Percentiles rank a stretch among this genome's conserved stretches.
phyloP scores from a whole-genome alignment of 2,329 filamentous ascomycete species.

The Xylaria sp. region DNA sequence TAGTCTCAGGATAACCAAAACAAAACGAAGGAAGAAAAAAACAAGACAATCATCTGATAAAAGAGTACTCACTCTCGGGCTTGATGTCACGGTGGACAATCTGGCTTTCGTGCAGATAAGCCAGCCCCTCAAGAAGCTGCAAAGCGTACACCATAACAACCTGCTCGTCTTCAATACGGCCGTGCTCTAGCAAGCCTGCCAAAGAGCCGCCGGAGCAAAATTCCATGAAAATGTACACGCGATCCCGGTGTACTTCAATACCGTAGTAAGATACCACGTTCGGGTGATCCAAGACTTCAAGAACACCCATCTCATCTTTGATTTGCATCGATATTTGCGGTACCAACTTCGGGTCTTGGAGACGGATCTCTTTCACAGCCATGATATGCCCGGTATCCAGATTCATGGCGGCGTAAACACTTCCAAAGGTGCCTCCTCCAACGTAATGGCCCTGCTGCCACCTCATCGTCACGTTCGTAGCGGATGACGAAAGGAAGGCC shows the following conservation, averaged over 20 bases:
- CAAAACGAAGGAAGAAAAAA: neutral
- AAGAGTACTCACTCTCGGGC: constrained; percentile 71
- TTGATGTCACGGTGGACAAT: constrained; percentile 98
- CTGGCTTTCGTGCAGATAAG: constrained; percentile 83
- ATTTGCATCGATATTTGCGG: constrained; percentile 92
- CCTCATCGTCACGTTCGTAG: constrained; percentile 89
- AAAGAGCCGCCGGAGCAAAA: constrained; percentile 95
- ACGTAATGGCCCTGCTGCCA: constrained; percentile 99
- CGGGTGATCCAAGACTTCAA: constrained; percentile 92
- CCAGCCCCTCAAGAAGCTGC: constrained; percentile 88
- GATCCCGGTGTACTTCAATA: constrained; percentile 95
- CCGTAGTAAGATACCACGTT: constrained; percentile 98
- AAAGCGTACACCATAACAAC: constrained; percentile 96
- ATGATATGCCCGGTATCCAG: constrained; percentile 92
- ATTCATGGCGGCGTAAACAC: constrained; percentile 96
- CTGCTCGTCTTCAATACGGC: constrained; percentile 94
- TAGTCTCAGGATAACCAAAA: constrained; percentile 20
- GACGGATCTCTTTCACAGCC: constrained; percentile 96
- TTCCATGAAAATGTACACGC: constrained; percentile 99
- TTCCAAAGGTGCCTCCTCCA: constrained; percentile 93
- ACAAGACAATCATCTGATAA: constrained; percentile 9
- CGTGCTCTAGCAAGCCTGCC: constrained; percentile 84
- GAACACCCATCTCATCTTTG: constrained; percentile 91
- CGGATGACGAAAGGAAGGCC: constrained; percentile 86
- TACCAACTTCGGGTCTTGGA: constrained; percentile 94